Conservation (phyloP, 1,284 basidiomycete species). For the Ustilago hordei region DNA sequence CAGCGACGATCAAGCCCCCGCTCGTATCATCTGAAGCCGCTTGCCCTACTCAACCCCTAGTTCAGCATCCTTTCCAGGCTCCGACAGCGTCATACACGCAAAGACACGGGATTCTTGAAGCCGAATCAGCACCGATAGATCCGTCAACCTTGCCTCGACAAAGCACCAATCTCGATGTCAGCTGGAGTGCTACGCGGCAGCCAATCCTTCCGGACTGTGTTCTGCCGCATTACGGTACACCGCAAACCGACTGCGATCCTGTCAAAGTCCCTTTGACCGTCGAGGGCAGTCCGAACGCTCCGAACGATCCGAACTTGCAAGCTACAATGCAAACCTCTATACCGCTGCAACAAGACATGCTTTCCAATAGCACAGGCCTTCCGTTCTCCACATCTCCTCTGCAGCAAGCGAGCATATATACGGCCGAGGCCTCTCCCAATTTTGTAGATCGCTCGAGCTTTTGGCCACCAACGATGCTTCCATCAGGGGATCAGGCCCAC, state of each 20-base stretch:
- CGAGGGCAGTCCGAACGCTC: neutral
- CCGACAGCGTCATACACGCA: too few relatives aligned
- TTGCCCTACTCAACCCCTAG: neutral
- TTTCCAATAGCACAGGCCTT: neutral
- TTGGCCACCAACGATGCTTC: neutral
- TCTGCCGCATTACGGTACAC: neutral
- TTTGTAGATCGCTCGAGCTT: neutral
- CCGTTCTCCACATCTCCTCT: neutral
- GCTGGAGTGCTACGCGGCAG: too few relatives aligned
- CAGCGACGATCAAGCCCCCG: neutral
- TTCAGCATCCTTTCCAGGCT: neutral
- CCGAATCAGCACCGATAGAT: too few relatives aligned
- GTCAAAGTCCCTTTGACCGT: neutral
- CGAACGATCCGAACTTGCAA: neutral
- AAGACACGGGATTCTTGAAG: too few relatives aligned
- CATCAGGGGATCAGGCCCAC: neutral
- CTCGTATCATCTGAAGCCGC: neutral
- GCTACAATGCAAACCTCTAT: neutral
- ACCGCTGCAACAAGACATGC: neutral
- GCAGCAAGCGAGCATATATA: too few relatives aligned
- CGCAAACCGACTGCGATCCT: neutral
- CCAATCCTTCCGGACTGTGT: too few relatives aligned
- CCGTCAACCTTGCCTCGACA: too few relatives aligned
- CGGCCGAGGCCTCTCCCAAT: neutral
- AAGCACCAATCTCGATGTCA: too few relatives aligned